A percentile compares a stretch with the other conserved stretches of the same genome.
phyloP scores from a whole-genome alignment of 192 early-diverging fungal species.

The Coemansia sp. region DNA sequence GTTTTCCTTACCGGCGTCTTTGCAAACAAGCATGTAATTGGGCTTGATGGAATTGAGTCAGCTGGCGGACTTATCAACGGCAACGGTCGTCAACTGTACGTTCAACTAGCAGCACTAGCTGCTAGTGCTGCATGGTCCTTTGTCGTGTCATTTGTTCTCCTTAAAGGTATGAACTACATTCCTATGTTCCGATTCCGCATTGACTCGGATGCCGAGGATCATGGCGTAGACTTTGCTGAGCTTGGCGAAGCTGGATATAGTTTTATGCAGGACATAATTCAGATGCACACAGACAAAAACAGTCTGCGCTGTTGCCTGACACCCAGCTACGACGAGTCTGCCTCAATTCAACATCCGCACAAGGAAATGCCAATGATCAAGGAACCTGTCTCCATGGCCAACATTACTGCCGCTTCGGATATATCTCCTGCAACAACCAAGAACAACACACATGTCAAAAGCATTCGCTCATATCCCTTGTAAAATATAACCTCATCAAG shows the following conservation, averaged over 20 bases:
- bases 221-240: conserved; percentile 54
- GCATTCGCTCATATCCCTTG: conserved; percentile 8
- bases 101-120: conserved; percentile 66
- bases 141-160: conserved; percentile 56
- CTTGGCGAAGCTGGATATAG: conserved; percentile 56
- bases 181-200: conserved; percentile 59
- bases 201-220: conserved; percentile 55
- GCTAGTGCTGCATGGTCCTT: conserved; percentile 67
- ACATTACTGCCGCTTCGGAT: conserved; percentile 7
- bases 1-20: conserved; percentile 90
- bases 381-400: conserved; percentile 10
- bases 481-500: conserved; percentile 5
- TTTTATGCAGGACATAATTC: conserved; percentile 31
- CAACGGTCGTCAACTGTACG: conserved; percentile 64
- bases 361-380: conserved; percentile 28
- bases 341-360: conserved; percentile 28
- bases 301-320: neutral
- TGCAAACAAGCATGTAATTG: conserved; percentile 73
- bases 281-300: conserved; percentile 7
- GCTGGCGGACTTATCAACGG: conserved; percentile 66
- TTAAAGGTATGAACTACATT: conserved; percentile 58
- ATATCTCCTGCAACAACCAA: neutral
- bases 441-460: neutral
- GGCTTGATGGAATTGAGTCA: conserved; percentile 58
- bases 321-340: conserved; percentile 21